Base-by-base conservation (phyloP, 1,284 basidiomycete genomes). In the Tylopilus orsonianus region DNA sequence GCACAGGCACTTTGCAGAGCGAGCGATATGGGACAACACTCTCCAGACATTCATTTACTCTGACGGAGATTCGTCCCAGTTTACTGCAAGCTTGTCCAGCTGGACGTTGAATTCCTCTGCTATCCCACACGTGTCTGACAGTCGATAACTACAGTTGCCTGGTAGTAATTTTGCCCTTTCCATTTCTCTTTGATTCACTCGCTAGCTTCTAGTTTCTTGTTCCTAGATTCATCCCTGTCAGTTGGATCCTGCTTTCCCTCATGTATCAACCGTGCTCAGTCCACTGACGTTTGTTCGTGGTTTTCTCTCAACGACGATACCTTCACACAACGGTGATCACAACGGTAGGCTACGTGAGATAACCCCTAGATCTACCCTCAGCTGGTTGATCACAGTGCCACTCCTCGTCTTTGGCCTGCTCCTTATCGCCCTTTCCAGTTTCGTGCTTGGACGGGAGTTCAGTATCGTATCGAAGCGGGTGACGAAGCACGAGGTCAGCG, bases 401-500 rank as follows among this genome's bases (percentile, higher is more conserved):
- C 75, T 95, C 18, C 80, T 95, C 38, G 78, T 90, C 19, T 93
- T 91, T 60, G 92, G 92, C 2, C 74, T 94, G 8, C 74, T 95
- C 1, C 75, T 94, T 35, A 93, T 94, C 60, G 92, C 92, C 0
- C 75, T 94, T 2, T 91, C 91, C 5, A 88, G 84, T 55, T 94
- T 95, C 58, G 91, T 95, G 1, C 80, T 94, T 7, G 92, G 92
- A 0, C 72, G 90, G 39, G 91, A 95, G 64, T 95, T 95, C 65
- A 90, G 89, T 50, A 75, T 85, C 8, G 87, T 93, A 2, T 93
- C 90, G 85, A 90, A 93, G 52, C 77, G 79, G 18, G 90, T 93
- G 84, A 75, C 74, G 6, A 66, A 61, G n/a, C 69, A 73, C 20
- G 69, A 75, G 29, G 75, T 77, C 16, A 16, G 71, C 55, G 34